Base-by-base conservation (phyloP, 331 rosid species). In the Quercus lobata region DNA sequence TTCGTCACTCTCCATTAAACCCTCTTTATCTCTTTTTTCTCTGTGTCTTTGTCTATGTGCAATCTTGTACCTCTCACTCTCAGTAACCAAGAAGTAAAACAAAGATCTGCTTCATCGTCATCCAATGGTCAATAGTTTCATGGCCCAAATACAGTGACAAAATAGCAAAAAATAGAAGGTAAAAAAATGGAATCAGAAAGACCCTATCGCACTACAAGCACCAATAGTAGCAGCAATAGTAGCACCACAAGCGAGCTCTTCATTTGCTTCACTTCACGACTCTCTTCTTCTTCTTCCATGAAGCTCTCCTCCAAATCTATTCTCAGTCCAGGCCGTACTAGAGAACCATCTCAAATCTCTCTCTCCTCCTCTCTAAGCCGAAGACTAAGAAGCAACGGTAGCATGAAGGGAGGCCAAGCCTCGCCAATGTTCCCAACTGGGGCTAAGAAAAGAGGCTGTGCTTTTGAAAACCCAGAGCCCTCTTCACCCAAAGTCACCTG, bases 401-500 rank as follows among this genome's bases (percentile, higher is more conserved):
- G 98, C 87, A 84, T 93, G 78, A 95, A 88, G 72, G 92, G 90
- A 4, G 98, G 96, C 5, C 98, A 91, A 44, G 98, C 99, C 56
- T 95, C 98, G 30, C 99, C 98, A 7, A 91, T 91, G 94, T 95
- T 95, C 76, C 99, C 98, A 11, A 81, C 91, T 11, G 91, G 81
- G 4, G 90, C 86, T 1, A 94, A 88, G 87, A 92, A 86, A 72
- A 79, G 92, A 63, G 92, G 91, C 5, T 78, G 86, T 15, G 89
- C 84, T 11, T 91, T 90, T 66, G 98, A 93, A 32, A 95, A 92
- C 37, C 99, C 98, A 7, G 99, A 95, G 53, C 99, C 99, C 0
- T 93, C 99, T 6, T 95, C 99, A 6, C 99, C 99, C 0, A 95
- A 95, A 54, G 99, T 95, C 1, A 95, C 99, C 2, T 95, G 99